Percentiles rank a stretch among this genome's conserved stretches.
phyloP scores from a whole-genome alignment of 306 rosid species.

The Geum urbanum region DNA sequence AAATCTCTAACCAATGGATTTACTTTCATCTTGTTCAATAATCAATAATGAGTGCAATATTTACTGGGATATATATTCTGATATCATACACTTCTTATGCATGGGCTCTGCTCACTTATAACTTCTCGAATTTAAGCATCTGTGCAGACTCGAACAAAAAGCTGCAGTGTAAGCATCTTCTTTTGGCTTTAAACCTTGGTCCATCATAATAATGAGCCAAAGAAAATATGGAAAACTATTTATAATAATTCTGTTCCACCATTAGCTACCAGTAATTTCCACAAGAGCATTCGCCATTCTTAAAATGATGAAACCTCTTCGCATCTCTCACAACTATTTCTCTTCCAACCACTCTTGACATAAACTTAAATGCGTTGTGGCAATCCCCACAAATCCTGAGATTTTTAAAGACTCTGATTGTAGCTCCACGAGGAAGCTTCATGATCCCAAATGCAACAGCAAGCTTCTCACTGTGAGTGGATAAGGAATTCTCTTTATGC shows the following conservation, averaged over 20 bases:
- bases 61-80: neutral
- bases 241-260: neutral
- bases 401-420: slow-evolving; percentile 27
- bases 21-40: neutral
- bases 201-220: neutral
- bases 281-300: slow-evolving; percentile 20
- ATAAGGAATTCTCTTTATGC: slow-evolving; percentile 21
- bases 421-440: slow-evolving; percentile 24
- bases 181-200: neutral
- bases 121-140: neutral
- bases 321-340: slow-evolving; percentile 17
- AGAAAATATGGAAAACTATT: neutral
- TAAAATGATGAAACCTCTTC: slow-evolving; percentile 12
- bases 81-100: neutral
- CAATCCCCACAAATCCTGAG: slow-evolving; percentile 25
- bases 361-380: slow-evolving; percentile 18
- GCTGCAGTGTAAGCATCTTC: neutral
- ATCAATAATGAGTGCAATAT: neutral
- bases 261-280: slow-evolving; percentile 27
- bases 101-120: neutral
- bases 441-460: slow-evolving; percentile 25
- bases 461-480: slow-evolving; percentile 32
- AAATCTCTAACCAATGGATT: neutral
- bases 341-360: slow-evolving; percentile 14
- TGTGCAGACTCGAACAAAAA: neutral